Evolutionary conservation across 2,329 filamentous ascomycete species (phyloP).

Genomic region (Ophiocordyceps sinensis): DNA sequence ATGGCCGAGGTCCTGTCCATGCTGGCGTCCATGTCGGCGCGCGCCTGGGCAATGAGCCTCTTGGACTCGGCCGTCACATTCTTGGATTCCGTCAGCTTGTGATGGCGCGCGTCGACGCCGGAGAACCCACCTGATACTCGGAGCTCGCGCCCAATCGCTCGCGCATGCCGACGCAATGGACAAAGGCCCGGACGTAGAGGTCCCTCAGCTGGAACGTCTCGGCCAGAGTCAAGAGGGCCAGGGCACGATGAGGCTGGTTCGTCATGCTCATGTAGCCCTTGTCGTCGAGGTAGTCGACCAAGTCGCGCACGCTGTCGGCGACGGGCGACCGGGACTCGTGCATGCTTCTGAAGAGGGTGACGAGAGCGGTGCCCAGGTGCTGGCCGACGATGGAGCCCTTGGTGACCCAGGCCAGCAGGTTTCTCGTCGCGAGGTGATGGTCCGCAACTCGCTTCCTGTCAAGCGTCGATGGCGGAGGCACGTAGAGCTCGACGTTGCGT

Average conservation of each 20-base stretch:
- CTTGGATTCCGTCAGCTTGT: slow-evolving; percentile 18
- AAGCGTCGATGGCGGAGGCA: slow-evolving; percentile 45
- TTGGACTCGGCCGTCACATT: slow-evolving; percentile 38
- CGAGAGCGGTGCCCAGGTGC: slow-evolving; percentile 48
- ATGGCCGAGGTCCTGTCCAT: slow-evolving; percentile 42
- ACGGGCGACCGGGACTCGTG: slow-evolving; percentile 40
- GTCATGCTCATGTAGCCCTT: slow-evolving; percentile 57
- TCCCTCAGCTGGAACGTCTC: slow-evolving; percentile 48
- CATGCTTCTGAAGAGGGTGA: slow-evolving; percentile 51
- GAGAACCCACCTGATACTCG: slow-evolving; percentile 44
- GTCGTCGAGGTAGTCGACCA: slow-evolving; percentile 51
- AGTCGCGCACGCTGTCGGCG: slow-evolving; percentile 43
- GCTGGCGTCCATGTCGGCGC: slow-evolving; percentile 49
- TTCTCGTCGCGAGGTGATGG: slow-evolving; percentile 56
- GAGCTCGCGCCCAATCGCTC: slow-evolving; percentile 38
- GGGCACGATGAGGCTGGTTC: slow-evolving; percentile 50
- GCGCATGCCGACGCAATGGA: slow-evolving; percentile 67
- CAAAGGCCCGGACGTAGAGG: slow-evolving; percentile 61
- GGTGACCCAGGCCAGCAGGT: slow-evolving; percentile 60
- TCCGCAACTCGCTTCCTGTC: slow-evolving; percentile 39
- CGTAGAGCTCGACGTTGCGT: slow-evolving; percentile 44
- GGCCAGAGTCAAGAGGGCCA: slow-evolving; percentile 53
- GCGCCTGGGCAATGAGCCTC: slow-evolving; percentile 48
- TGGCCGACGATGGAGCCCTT: slow-evolving; percentile 52
- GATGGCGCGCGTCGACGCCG: background rate